phyloP scores from a whole-genome alignment of 352 stramenopile genomes.

The Globisporangium cystogenes region DNA sequence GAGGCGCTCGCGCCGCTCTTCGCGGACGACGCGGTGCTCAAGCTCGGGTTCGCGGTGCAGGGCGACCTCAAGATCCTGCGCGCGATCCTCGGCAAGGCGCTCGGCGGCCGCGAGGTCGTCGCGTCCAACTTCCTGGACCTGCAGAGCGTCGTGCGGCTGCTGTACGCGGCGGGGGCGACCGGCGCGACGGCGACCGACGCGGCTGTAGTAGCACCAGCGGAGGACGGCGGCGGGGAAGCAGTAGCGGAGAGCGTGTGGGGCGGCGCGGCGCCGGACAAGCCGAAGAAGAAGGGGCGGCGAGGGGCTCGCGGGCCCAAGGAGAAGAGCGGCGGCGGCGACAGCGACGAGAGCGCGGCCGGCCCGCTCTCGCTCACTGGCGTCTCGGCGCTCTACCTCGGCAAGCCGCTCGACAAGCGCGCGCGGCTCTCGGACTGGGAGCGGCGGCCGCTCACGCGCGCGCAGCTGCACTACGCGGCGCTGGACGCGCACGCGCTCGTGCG shows the following conservation, averaged over 20 bases:
- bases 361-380: slow-evolving; percentile 46
- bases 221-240: background rate
- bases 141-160: slow-evolving; percentile 37
- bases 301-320: slow-evolving; percentile 11
- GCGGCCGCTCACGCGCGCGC: slow-evolving; percentile 52
- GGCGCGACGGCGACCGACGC: background rate
- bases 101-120: slow-evolving; percentile 17
- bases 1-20: slow-evolving; percentile 37
- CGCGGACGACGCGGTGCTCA: slow-evolving; percentile 37
- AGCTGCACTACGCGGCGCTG: slow-evolving; percentile 67
- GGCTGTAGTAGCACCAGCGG: background rate
- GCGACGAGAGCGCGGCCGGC: slow-evolving; percentile 10
- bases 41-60: slow-evolving; percentile 67
- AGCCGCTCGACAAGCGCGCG: slow-evolving; percentile 62
- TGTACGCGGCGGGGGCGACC: slow-evolving; percentile 8
- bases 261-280: background rate
- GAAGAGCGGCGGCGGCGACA: slow-evolving; percentile 13
- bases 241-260: background rate
- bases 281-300: background rate
- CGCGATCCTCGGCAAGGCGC: slow-evolving; percentile 23
- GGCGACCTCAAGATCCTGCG: slow-evolving; percentile 58
- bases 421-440: slow-evolving; percentile 78
- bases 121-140: slow-evolving; percentile 55
- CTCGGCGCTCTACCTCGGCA: slow-evolving; percentile 43
- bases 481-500: slow-evolving; percentile 63